Evolutionary conservation across 192 early-diverging fungal genomes (phyloP).

Genomic region (Paraglomus brasilianum): DNA sequence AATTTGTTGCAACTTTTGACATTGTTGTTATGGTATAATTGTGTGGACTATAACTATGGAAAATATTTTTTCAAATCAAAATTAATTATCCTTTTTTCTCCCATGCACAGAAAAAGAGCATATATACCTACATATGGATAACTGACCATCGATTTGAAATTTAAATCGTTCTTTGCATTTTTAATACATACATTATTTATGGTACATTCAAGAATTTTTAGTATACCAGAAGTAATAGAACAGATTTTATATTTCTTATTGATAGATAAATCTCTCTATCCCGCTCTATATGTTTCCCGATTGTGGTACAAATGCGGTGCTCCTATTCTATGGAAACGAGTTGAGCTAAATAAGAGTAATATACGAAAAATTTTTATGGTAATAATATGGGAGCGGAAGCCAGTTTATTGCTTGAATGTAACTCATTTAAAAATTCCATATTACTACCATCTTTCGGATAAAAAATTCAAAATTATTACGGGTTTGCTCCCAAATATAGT

Average conservation of each 20-base stretch:
- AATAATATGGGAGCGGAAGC: constrained; percentile 3
- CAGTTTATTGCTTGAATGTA: constrained; percentile 22
- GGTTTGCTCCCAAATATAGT: constrained; percentile 12
- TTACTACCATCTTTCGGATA: constrained; percentile 10
- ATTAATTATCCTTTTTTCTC: too few relatives aligned
- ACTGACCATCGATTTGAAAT: too few relatives aligned
- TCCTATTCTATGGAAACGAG: background rate
- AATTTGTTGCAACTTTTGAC: constrained; percentile 9
- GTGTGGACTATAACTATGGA: background rate
- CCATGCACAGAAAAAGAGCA: too few relatives aligned
- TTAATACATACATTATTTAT: constrained; percentile 23
- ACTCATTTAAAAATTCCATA: constrained; percentile 1
- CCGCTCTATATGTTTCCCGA: constrained; percentile 16
- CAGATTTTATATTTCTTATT: constrained; percentile 24
- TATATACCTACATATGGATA: too few relatives aligned
- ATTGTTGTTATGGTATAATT: constrained; percentile 7
- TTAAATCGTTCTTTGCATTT: too few relatives aligned
- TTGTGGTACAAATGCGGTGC: constrained; percentile 7
- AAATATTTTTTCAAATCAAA: too few relatives aligned
- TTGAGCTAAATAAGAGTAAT: background rate
- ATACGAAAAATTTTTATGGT: constrained; percentile 6
- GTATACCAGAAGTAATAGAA: constrained; percentile 19
- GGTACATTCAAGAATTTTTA: constrained; percentile 10
- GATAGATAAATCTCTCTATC: constrained; percentile 3
- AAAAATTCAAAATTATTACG: constrained; percentile 14